Conservation (phyloP, 140 eudicot genomes). For the Erigeron philadelphicus region DNA sequence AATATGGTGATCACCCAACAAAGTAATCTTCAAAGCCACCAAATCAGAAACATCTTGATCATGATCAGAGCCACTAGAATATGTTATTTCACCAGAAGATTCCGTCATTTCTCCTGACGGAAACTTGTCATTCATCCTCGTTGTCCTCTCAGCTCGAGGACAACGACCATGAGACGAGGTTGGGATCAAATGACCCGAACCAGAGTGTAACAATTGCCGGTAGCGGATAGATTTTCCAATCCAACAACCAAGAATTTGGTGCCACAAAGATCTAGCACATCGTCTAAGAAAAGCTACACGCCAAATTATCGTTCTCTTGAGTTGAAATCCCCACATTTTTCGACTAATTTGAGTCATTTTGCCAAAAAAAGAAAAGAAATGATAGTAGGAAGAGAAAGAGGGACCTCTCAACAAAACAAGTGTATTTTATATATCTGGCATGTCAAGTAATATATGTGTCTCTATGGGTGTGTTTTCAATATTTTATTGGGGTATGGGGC, state of each 20-base stretch:
- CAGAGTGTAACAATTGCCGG: constrained; percentile 31
- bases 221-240: constrained; percentile 36
- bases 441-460: constrained; percentile 10
- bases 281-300: constrained; percentile 43
- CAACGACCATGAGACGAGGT: neutral
- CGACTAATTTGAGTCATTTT: constrained; percentile 41
- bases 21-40: constrained; percentile 63
- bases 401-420: constrained; percentile 11
- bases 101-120: constrained; percentile 9
- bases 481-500: neutral
- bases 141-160: constrained; percentile 8
- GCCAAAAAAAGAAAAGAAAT: neutral
- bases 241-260: constrained; percentile 50
- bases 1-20: constrained; percentile 69
- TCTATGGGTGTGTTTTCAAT: neutral
- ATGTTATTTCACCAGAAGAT: constrained; percentile 29
- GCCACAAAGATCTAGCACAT: constrained; percentile 47
- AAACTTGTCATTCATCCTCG: constrained; percentile 7
- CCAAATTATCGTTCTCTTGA: constrained; percentile 42
- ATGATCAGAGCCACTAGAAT: constrained; percentile 20
- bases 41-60: constrained; percentile 47
- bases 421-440: constrained; percentile 15
- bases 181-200: constrained; percentile 21
- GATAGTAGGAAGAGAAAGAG: neutral
- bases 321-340: constrained; percentile 30